A percentile compares a stretch with the other conserved stretches of the same genome.
phyloP scores from a whole-genome alignment of 495 filamentous ascomycete genomes.

The Durotheca rogersii region DNA sequence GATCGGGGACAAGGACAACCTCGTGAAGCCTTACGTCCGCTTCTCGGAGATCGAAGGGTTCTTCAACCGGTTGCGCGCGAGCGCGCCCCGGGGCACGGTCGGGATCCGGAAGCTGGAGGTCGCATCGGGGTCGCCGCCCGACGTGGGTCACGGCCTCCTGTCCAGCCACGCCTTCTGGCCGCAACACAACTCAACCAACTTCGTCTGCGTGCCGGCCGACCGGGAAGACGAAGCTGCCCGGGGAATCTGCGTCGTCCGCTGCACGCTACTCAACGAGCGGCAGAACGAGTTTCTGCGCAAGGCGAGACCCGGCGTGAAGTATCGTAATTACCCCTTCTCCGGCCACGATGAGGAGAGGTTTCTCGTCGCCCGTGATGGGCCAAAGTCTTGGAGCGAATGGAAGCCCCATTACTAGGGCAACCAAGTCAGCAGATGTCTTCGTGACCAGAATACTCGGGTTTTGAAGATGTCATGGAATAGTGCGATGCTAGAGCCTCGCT shows the following conservation, averaged over 20 bases:
- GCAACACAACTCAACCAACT: not conserved
- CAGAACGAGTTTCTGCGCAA: not conserved
- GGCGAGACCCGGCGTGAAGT: not conserved
- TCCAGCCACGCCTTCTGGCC: not conserved
- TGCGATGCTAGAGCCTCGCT: too few relatives aligned
- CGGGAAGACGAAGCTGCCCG: not conserved
- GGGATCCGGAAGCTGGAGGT: not conserved
- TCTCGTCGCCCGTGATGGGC: not conserved
- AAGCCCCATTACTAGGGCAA: not conserved
- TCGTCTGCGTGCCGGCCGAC: conserved; percentile 3
- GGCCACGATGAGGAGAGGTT: not conserved
- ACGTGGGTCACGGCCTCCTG: not conserved
- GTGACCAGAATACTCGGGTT: too few relatives aligned
- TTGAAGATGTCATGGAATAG: too few relatives aligned
- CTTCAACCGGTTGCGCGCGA: not conserved
- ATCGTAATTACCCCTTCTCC: not conserved
- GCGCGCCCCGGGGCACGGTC: not conserved
- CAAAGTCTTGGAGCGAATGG: not conserved
- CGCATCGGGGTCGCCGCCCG: not conserved
- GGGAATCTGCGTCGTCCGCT: not conserved
- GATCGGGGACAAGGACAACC: not conserved
- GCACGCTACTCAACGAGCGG: not conserved
- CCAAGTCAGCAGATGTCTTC: too few relatives aligned
- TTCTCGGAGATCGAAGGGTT: not conserved
- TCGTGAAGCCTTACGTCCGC: not conserved